A percentile compares a stretch with the other conserved stretches of the same genome.
Conservation (phyloP, 352 stramenopile genomes). For the Globisporangium cederbergense region DNA sequence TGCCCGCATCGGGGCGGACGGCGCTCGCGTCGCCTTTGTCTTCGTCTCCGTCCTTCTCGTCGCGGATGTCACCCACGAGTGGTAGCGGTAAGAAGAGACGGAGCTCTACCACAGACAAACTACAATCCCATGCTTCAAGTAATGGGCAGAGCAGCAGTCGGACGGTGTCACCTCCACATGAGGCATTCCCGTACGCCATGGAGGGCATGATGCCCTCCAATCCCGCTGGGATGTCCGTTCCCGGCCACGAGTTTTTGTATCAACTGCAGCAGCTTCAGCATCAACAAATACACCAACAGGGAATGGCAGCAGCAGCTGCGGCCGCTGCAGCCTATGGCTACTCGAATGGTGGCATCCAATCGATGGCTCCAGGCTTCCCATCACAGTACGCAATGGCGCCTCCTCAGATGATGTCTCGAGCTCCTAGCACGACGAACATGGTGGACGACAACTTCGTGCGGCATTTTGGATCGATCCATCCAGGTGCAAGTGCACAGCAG, state of each 20-base stretch:
- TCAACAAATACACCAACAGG: slow-evolving; percentile 36
- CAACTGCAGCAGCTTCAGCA: slow-evolving; percentile 53
- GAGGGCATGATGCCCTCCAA: slow-evolving; percentile 9
- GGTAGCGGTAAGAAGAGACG: slow-evolving; percentile 17
- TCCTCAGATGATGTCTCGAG: slow-evolving; percentile 7
- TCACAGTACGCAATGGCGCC: slow-evolving; percentile 14
- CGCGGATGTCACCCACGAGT: slow-evolving; percentile 23
- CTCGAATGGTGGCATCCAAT: slow-evolving; percentile 12
- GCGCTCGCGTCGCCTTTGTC: slow-evolving; percentile 21
- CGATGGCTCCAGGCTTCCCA: slow-evolving; percentile 20
- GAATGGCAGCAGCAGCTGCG: slow-evolving; percentile 14
- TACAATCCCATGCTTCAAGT: slow-evolving; percentile 6
- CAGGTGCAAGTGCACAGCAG: neutral
- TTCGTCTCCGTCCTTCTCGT: slow-evolving; percentile 15
- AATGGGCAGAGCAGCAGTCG: slow-evolving; percentile 11
- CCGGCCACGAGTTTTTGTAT: slow-evolving; percentile 33
- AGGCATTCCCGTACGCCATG: slow-evolving; percentile 8
- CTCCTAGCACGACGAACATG: slow-evolving; percentile 7
- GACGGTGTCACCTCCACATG: slow-evolving; percentile 3
- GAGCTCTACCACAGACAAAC: slow-evolving; percentile 1
- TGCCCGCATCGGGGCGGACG: slow-evolving; percentile 14
- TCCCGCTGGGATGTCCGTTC: slow-evolving; percentile 1
- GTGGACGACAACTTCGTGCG: neutral
- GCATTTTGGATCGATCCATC: neutral
- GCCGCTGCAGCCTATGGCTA: slow-evolving; percentile 29